Evolutionary conservation across 2,329 filamentous ascomycete genomes (phyloP).

Genomic region (Calonectria montana): DNA sequence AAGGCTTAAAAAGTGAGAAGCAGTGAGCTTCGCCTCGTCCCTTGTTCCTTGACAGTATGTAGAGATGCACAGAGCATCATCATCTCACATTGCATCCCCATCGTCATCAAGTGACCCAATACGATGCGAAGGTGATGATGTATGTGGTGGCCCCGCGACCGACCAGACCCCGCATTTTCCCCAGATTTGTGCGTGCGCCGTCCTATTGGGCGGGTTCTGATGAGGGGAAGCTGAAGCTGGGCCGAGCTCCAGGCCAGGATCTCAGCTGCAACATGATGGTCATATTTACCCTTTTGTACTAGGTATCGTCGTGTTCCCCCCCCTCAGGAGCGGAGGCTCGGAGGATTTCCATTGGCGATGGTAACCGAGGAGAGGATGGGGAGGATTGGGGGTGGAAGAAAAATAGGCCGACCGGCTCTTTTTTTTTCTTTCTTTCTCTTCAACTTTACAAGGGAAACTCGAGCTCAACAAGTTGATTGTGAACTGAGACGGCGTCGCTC

Average conservation of each 20-base stretch:
- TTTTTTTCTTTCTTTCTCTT: not conserved
- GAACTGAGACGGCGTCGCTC: not conserved
- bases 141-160: not conserved
- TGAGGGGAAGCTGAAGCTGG: slow-evolving; percentile 31
- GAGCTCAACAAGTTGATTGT: not conserved
- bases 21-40: too few species aligned
- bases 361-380: slow-evolving; percentile 35
- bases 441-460: too few species aligned
- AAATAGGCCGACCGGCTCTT: not conserved
- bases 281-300: not conserved
- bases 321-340: slow-evolving; percentile 23
- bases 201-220: slow-evolving; percentile 31
- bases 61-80: too few species aligned
- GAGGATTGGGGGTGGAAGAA: not conserved
- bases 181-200: slow-evolving; percentile 32
- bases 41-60: not conserved
- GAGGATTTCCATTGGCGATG: slow-evolving; percentile 26
- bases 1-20: too few species aligned
- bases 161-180: slow-evolving; percentile 40
- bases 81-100: not conserved
- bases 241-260: not conserved
- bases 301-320: not conserved
- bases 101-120: not conserved
- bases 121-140: not conserved
- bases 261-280: not conserved